Evolutionary conservation across 2,329 filamentous ascomycete genomes (phyloP), one percentile per base, ranked within the genome.

Genomic region (Elsinoe arachidis): DNA sequence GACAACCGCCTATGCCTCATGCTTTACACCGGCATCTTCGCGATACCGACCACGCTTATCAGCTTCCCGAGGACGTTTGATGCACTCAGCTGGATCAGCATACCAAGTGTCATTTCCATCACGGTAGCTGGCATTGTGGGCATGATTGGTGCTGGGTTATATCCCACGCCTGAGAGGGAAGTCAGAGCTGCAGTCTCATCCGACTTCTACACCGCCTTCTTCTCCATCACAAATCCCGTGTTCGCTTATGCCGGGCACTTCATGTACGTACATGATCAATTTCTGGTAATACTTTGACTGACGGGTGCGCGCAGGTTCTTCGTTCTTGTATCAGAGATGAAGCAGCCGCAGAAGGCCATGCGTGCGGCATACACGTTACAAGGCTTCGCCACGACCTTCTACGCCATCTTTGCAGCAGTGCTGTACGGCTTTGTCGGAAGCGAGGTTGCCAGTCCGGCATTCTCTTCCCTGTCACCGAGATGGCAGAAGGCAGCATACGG

Each of bases 201-300:
- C 35, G 58, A 69, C 57, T 78, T 77, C 61, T 72, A 72, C 21
- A 66, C 69, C 1, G 76, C 75, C 1, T 78, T 78, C 57, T 68
- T 76, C 52, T 71, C 68, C 26, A 72, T 79, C 54, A 78, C 75
- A 11, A 80, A 80, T 61, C 77, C 78, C 0, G 77, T 80, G 0
- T 80, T 80, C 59, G 72, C 77, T 0, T 80, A 76, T 63, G 76
- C 77, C 0, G 77, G 76, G 3, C 77, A 79, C 58, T 79, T 79
- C 64, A 77, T 79, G 73, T 63, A 57, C 51, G 57, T 43, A 53
- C 15, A 21, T 49, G 37, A 9, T 30, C 5, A 6, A 23, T 21
- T 15, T 17, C 26, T 19, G 6, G 15, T 9, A 14, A 3, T 35
- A 34, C 15, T 44, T n/a, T 14, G 10, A 17, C 11, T 55, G 9